Evolutionary conservation across 1,284 basidiomycete species (phyloP).

Genomic region (Ceratobasidium sp.): DNA sequence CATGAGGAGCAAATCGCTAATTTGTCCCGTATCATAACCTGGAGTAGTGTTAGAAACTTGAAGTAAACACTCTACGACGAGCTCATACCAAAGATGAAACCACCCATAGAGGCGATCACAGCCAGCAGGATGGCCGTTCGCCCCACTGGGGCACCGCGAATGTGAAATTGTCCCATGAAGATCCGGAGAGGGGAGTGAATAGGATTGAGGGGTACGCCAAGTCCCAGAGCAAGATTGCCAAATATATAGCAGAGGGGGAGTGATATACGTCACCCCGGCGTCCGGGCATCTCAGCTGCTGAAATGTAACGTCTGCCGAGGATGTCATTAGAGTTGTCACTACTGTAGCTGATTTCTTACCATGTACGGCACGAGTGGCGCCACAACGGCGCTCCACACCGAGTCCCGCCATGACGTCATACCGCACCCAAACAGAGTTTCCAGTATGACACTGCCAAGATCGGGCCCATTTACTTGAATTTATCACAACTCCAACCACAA

Average conservation of each 20-base stretch:
- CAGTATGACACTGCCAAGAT: too few species aligned
- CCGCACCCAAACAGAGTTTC: too few species aligned
- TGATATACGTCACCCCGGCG: slow-evolving; percentile 13
- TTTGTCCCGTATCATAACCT: slow-evolving; percentile 80
- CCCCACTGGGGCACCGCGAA: slow-evolving; percentile 51
- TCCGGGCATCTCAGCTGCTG: slow-evolving; percentile 29
- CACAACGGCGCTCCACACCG: neutral
- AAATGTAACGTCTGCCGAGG: slow-evolving; percentile 29
- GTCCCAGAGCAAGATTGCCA: neutral
- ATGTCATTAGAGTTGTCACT: slow-evolving; percentile 6
- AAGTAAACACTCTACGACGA: slow-evolving; percentile 30
- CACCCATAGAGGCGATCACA: slow-evolving; percentile 80
- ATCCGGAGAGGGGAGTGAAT: neutral
- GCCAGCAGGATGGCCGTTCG: slow-evolving; percentile 75
- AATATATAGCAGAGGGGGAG: slow-evolving; percentile 17
- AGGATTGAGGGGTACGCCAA: slow-evolving; percentile 9
- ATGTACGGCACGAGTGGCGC: slow-evolving; percentile 16
- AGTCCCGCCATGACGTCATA: slow-evolving; percentile 24
- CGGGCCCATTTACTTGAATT: too few species aligned
- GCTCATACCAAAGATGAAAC: slow-evolving; percentile 76
- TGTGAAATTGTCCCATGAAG: slow-evolving; percentile 31
- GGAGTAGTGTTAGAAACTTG: slow-evolving; percentile 12
- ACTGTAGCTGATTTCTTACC: neutral
- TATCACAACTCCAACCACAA: too few species aligned
- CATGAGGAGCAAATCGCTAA: slow-evolving; percentile 83